Evolutionary conservation across 202 grass and related monocot genomes (phyloP), one percentile per base, ranked within the genome.

Genomic region (Hordeum pubiflorum): DNA sequence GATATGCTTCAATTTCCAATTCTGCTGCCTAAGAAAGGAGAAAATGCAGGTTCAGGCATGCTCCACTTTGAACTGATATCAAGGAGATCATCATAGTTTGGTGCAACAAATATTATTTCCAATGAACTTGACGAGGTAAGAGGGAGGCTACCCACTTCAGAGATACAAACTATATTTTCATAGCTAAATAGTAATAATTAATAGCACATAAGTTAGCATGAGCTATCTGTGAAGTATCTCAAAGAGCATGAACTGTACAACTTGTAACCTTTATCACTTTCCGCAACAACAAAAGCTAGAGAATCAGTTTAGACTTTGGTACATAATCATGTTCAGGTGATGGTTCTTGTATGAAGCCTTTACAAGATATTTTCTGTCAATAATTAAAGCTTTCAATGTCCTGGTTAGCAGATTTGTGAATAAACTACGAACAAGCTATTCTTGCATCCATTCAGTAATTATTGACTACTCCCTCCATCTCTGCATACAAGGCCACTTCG

Each of bases 1-100:
- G 96, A 73, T 99, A 99, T 72, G 96, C 96, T 85, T 99, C 96
- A 70, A 96, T 93, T 93, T 99, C 96, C 88, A 96, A 75, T 85
- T 99, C 96, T 63, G 92, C 87, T 10, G 96, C 92, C 92, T 99
- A 33, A 64, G 70, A 43, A 64, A 27, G 63, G 22, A 78, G 15
- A 81, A 78, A 76, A 85, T 33, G n/a, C 20, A 77, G 22, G 66
- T 67, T 71, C 55, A 76, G 31, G 40, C 50, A 84, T 78, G 12
- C 17, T 75, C 50, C 5, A 2, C 1, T 66, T 78, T 73, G 11
- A 86, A 87, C 15, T 78, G 21, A 11, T 12, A 7, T 46, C 17
- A 78, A 67, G 14, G 33, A 9, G 15, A 71, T 13, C 71, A 20
- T 0, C 56, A 77, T 89, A 33, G 23, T 81, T 71, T 39, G 34